These are phyloP conservation scores for Fusarium sororula DNA, from an alignment of 2,329 filamentous ascomycete genomes.

Conservation along the genomic window DNA sequence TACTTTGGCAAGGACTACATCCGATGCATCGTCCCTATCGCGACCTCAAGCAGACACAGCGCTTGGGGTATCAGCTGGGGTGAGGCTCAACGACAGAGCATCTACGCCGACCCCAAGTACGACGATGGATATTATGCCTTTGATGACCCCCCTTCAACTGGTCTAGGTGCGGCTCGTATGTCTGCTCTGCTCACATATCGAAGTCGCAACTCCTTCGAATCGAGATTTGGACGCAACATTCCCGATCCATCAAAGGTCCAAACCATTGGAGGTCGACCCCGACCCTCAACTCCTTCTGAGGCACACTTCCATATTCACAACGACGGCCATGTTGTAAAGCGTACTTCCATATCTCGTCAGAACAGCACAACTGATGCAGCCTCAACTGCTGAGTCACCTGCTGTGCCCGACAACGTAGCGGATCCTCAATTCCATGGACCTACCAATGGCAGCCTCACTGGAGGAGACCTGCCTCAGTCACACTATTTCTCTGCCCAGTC, in stretches of 20 bases:
- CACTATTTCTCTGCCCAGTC: constrained; percentile 99
- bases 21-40: constrained; percentile 81
- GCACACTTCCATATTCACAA: constrained; percentile 85
- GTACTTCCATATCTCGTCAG: constrained; percentile 59
- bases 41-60: constrained; percentile 84
- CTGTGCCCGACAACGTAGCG: constrained; percentile 39
- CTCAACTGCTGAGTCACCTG: constrained; percentile 41
- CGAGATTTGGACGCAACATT: constrained; percentile 91
- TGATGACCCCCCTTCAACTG: constrained; percentile 84
- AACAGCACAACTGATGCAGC: constrained; percentile 50
- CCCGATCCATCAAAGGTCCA: constrained; percentile 86
- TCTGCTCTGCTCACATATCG: constrained; percentile 94
- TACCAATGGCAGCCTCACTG: constrained; percentile 59
- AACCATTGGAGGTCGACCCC: constrained; percentile 76
- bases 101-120: constrained; percentile 98
- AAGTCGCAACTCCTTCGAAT: constrained; percentile 96
- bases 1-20: constrained; percentile 92
- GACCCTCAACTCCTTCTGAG: constrained; percentile 70
- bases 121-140: constrained; percentile 95
- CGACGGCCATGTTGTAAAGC: constrained; percentile 76
- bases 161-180: constrained; percentile 95
- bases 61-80: constrained; percentile 94
- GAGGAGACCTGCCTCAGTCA: constrained; percentile 65
- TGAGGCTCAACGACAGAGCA: constrained; percentile 88
- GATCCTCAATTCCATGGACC: constrained; percentile 78